These are phyloP conservation scores for Mucor irregularis DNA, from an alignment of 371 early-diverging fungal genomes.

Conservation along the genomic window DNA sequence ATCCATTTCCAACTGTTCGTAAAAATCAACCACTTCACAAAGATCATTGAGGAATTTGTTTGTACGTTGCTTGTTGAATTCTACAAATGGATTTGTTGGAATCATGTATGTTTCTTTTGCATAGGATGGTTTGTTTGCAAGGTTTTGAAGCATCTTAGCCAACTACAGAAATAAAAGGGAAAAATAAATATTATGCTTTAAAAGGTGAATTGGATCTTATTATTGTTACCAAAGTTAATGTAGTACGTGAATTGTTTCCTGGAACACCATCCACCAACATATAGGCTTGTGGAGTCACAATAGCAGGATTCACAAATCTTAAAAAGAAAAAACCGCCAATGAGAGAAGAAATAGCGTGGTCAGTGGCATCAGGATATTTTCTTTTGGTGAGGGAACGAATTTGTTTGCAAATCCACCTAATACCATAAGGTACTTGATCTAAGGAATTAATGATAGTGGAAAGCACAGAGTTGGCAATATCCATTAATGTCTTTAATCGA, in stretches of 20 bases:
- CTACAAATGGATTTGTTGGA: constrained; percentile 85
- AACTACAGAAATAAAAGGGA: constrained; percentile 34
- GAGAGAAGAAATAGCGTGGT: constrained; percentile 80
- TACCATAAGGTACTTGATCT: constrained; percentile 89
- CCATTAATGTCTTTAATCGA: constrained; percentile 71
- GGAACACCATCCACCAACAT: constrained; percentile 84
- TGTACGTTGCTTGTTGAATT: constrained; percentile 82
- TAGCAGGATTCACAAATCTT: constrained; percentile 92
- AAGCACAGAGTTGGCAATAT: constrained; percentile 79
- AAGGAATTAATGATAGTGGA: constrained; percentile 77
- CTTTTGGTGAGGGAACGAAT: constrained; percentile 85
- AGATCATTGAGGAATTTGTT: constrained; percentile 87
- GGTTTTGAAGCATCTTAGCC: constrained; percentile 92
- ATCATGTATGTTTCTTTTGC: constrained; percentile 94
- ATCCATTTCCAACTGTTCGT: constrained; percentile 95
- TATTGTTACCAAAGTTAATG: constrained; percentile 64
- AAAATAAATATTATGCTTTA: no score
- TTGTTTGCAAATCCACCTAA: constrained; percentile 97
- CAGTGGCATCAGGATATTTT: constrained; percentile 86
- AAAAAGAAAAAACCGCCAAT: constrained; percentile 95
- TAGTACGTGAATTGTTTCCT: constrained; percentile 71
- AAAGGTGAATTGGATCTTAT: no score
- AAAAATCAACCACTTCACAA: constrained; percentile 95
- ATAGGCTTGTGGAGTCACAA: constrained; percentile 90
- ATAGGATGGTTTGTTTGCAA: constrained; percentile 94